Percentiles rank a stretch among this genome's conserved stretches.
phyloP scores from a whole-genome alignment of 106 monocot species.

The Dendrobium catenatum region DNA sequence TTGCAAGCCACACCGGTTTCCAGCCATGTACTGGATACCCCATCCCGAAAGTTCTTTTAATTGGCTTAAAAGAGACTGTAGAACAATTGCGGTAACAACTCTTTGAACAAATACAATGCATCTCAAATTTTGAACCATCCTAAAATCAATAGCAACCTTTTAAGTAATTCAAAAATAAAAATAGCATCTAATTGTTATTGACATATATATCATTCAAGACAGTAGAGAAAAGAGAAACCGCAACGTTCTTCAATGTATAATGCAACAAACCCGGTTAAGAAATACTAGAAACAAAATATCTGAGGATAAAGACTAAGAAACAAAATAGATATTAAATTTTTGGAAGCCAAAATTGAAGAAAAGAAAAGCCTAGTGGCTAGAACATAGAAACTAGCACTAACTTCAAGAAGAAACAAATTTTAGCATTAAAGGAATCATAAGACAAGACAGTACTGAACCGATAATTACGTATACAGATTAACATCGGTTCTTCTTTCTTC shows the following conservation, averaged over 20 bases:
- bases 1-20: constrained; percentile 25
- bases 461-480: neutral
- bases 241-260: neutral
- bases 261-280: neutral
- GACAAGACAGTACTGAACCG: neutral
- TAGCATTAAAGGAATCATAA: neutral
- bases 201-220: neutral
- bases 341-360: too few relatives aligned
- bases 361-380: too few relatives aligned
- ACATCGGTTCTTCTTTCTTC: neutral
- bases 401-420: neutral
- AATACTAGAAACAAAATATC: neutral
- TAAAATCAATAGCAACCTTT: constrained; percentile 9
- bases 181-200: neutral
- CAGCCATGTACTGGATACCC: constrained; percentile 44
- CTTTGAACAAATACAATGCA: constrained; percentile 77
- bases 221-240: neutral
- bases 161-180: neutral
- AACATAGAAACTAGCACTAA: neutral
- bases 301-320: neutral
- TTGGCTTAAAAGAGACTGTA: constrained; percentile 32
- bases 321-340: neutral
- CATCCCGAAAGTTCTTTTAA: constrained; percentile 36
- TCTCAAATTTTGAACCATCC: constrained; percentile 36
- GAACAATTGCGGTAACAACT: constrained; percentile 51